These are phyloP conservation scores for Eucalyptus guilfoylei DNA, from an alignment of 345 rosid genomes.

Conservation along the genomic window DNA sequence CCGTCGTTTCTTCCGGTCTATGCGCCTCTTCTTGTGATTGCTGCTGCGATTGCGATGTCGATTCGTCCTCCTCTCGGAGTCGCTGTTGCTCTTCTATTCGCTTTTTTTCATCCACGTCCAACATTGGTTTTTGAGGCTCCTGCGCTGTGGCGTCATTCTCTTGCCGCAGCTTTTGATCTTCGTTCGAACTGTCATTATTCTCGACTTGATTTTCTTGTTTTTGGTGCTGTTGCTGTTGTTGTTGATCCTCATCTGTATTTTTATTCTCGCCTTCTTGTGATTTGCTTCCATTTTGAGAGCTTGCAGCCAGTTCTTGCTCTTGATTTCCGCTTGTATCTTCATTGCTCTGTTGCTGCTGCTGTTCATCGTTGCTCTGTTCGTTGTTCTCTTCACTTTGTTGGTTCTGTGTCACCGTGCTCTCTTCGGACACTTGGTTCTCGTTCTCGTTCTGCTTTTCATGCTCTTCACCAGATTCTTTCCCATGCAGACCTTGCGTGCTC, in stretches of 20 bases:
- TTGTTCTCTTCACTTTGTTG: conserved; percentile 6
- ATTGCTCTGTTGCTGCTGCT: neutral
- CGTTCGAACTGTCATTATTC: neutral
- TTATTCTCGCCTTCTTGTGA: neutral
- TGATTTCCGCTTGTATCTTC: neutral
- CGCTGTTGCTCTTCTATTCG: conserved; percentile 18
- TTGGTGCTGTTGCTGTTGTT: neutral
- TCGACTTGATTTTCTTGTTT: neutral
- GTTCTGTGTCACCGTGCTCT: conserved; percentile 13
- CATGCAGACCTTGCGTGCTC: neutral
- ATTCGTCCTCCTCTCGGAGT: conserved; percentile 6
- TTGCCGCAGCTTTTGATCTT: neutral
- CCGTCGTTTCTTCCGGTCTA: neutral
- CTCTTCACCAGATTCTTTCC: conserved; percentile 25
- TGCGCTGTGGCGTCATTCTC: neutral
- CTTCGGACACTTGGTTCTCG: conserved; percentile 32
- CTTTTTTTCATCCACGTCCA: conserved; percentile 10
- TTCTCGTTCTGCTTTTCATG: conserved; percentile 12
- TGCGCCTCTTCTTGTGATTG: neutral
- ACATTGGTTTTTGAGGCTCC: conserved; percentile 5
- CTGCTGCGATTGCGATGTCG: neutral
- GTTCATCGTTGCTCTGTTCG: neutral
- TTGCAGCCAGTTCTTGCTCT: neutral
- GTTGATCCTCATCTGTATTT: neutral
- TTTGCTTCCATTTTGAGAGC: neutral